These are phyloP conservation scores for Lunularia cruciata DNA, from an alignment of 225 moss, liverwort and hornwort species.

Conservation along the genomic window DNA sequence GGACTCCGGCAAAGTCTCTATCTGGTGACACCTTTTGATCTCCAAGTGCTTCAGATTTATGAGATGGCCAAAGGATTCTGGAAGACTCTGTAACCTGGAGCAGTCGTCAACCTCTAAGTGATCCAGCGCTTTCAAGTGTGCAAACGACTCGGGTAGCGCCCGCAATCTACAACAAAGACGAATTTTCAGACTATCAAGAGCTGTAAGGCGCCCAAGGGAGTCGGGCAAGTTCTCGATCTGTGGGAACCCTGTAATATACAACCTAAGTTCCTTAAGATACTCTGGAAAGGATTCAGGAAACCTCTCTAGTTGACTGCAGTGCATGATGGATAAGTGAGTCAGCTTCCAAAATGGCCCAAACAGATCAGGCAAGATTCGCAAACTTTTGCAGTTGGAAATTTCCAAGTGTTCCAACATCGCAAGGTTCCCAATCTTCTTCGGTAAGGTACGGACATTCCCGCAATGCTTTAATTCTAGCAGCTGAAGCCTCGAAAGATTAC, in stretches of 20 bases:
- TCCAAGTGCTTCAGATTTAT: conserved; percentile 3
- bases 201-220: neutral
- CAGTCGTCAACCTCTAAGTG: neutral
- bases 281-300: conserved; percentile 10
- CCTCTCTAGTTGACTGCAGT: neutral
- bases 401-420: neutral
- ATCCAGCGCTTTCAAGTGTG: neutral
- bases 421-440: conserved; percentile 6
- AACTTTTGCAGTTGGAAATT: neutral
- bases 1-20: conserved; percentile 1
- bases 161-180: neutral
- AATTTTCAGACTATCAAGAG: conserved; percentile 3
- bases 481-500: conserved; percentile 2
- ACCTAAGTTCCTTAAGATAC: conserved; percentile 8
- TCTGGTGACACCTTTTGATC: neutral
- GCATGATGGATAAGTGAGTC: neutral
- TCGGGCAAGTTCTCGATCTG: conserved; percentile 5
- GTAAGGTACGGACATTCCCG: neutral
- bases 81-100: neutral
- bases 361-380: neutral
- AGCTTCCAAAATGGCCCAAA: conserved; percentile 7
- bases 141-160: neutral
- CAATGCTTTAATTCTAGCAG: neutral
- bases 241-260: conserved; percentile 11
- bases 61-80: conserved; percentile 8